Percentiles rank a stretch among this genome's conserved stretches.
phyloP scores from a whole-genome alignment of 1,284 basidiomycete species.

The Ustilago sp. region DNA sequence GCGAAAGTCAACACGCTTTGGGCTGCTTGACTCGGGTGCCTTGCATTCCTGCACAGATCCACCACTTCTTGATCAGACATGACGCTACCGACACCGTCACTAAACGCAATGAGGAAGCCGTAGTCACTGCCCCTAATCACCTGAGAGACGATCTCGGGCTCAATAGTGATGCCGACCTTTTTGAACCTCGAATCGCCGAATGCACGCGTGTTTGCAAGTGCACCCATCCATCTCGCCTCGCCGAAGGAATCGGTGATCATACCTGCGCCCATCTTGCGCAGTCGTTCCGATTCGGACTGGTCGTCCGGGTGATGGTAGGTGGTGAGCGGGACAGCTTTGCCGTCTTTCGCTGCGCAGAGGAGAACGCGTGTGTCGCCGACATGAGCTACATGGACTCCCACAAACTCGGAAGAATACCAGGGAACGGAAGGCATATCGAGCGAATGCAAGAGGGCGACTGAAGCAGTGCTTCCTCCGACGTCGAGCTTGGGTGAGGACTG shows the following conservation, averaged over 20 bases:
- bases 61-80: conserved; percentile 94
- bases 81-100: conserved; percentile 88
- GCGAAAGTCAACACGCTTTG: conserved; percentile 85
- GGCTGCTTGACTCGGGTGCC: conserved; percentile 83
- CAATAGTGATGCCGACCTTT: conserved; percentile 79
- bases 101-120: conserved; percentile 62
- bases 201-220: conserved; percentile 91
- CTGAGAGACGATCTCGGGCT: conserved; percentile 88
- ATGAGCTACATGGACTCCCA: conserved; percentile 82
- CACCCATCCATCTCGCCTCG: conserved; percentile 96
- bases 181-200: conserved; percentile 93
- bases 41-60: conserved; percentile 82
- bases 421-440: conserved; percentile 76
- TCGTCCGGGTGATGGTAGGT: conserved; percentile 86
- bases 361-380: conserved; percentile 86
- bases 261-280: conserved; percentile 87
- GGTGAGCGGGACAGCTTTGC: conserved; percentile 78
- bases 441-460: conserved; percentile 87
- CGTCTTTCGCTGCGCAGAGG: conserved; percentile 80
- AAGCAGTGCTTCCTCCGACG: conserved; percentile 84
- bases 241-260: conserved; percentile 95
- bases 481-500: conserved; percentile 54
- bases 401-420: conserved; percentile 67
- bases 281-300: conserved; percentile 82
- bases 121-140: conserved; percentile 74